Base-by-base conservation (phyloP, 1,139 yeast species). In the Candida anutae region DNA sequence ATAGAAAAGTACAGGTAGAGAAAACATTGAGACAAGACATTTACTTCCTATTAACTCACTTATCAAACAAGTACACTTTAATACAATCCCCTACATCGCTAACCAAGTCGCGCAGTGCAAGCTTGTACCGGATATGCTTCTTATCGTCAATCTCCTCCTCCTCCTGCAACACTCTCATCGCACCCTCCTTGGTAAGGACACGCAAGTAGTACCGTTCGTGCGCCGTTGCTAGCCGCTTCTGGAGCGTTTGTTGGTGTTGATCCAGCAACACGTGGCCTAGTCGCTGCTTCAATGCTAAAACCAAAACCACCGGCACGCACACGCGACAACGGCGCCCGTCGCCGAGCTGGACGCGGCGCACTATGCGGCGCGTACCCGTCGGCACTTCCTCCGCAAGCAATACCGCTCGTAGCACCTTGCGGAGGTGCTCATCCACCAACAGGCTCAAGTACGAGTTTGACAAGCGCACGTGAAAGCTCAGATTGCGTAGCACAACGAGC, bases 381-480 rank as follows among this genome's bases (percentile, higher is more conserved):
- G 26, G 25, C 14, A 39, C 16, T 2, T 42, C 36, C 2, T 22
- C 18, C 3, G 23, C 28, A 15, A 40, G 24, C 23, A 41, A 27
- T 4, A 26, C 16, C 12, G 13, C 20, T 16, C 16, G 14, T 12
- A 19, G 15, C 9, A 12, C 20, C 10, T 8, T 11, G 12, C 22
- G 17, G 16, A 24, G 14, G 21, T 27, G 22, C 5, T 35, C 41
- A 21, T 37, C 32, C 5, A 42, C 18, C 15, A 42, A 28, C 13
- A 33, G 29, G 24, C 34, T 33, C 16, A 40, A 33, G 28, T 36
- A 42, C 23, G 40, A 38, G 20, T 37, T 34, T 11, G 43, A 39
- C 10, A 42, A 35, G 27, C 34, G 34, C 13, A 41, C 38, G 17
- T 41, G 46, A 27, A 34, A 42, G 27, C 33, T 30, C 22, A 33